Evolutionary conservation across 2,329 filamentous ascomycete genomes (phyloP).

Genomic region (Triangularia setosa): DNA sequence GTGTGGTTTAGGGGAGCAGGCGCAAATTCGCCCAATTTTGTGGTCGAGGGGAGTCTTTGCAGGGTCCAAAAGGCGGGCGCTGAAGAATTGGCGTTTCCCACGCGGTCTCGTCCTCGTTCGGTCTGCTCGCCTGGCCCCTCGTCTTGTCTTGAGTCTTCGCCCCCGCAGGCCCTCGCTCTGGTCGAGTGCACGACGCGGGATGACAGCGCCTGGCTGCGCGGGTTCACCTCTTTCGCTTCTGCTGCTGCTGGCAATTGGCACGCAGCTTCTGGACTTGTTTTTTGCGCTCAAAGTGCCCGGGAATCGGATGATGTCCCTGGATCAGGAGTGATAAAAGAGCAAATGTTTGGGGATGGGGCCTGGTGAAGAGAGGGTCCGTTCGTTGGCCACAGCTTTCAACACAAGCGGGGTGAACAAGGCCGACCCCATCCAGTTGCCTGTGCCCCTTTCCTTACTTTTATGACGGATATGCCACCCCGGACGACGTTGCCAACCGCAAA

Average conservation of each 20-base stretch:
- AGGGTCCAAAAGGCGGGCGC: conserved; percentile 10
- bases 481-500: neutral
- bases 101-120: conserved; percentile 2
- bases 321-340: conserved; percentile 5
- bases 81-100: conserved; percentile 15
- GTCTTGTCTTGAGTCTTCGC: neutral
- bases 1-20: conserved; percentile 25
- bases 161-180: neutral
- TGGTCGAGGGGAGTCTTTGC: conserved; percentile 4
- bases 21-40: conserved; percentile 35
- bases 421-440: neutral
- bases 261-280: neutral
- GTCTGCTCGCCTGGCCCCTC: neutral
- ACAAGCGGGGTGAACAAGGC: conserved; percentile 20
- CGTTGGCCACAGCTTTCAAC: conserved; percentile 15
- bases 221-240: neutral
- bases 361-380: conserved; percentile 4
- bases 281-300: neutral
- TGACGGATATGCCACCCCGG: neutral
- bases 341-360: conserved; percentile 2
- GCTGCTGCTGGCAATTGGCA: neutral
- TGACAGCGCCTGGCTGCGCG: neutral
- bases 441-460: neutral
- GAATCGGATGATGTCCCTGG: conserved; percentile 10
- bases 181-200: neutral